phyloP scores from a whole-genome alignment of 352 stramenopile species.

The Globisporangium spiculum region DNA sequence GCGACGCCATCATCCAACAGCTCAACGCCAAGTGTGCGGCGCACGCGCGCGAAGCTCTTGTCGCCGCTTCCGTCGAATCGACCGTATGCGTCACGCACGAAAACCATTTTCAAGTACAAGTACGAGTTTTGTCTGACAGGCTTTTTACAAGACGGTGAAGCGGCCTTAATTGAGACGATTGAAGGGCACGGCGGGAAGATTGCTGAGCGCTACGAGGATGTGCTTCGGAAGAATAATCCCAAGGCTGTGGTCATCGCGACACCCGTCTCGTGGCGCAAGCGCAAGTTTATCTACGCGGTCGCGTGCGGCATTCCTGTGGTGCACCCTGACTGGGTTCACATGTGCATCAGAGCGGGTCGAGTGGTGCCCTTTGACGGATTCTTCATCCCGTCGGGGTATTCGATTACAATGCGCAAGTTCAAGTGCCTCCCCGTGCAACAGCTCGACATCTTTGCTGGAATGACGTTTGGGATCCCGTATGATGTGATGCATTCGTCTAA shows the following conservation, averaged over 20 bases:
- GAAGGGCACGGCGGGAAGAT: slow-evolving; percentile 68
- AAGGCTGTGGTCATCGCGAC: slow-evolving; percentile 77
- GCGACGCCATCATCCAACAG: neutral
- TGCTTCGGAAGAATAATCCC: slow-evolving; percentile 39
- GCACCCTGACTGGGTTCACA: slow-evolving; percentile 77
- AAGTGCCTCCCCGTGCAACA: slow-evolving; percentile 44
- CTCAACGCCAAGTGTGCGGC: slow-evolving; percentile 38
- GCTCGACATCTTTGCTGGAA: slow-evolving; percentile 58
- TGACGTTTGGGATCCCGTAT: slow-evolving; percentile 60
- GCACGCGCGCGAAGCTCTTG: slow-evolving; percentile 44
- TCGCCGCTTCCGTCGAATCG: slow-evolving; percentile 50
- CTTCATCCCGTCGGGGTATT: slow-evolving; percentile 65
- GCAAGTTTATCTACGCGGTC: slow-evolving; percentile 80
- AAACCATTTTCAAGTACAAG: slow-evolving; percentile 69
- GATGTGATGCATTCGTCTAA: slow-evolving; percentile 35
- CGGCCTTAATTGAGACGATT: slow-evolving; percentile 53
- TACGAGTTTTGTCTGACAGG: slow-evolving; percentile 78
- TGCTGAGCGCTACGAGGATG: slow-evolving; percentile 39
- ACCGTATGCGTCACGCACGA: slow-evolving; percentile 45
- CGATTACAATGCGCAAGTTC: slow-evolving; percentile 57
- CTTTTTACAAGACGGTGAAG: slow-evolving; percentile 51
- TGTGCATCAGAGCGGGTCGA: slow-evolving; percentile 45
- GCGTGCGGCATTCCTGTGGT: slow-evolving; percentile 80
- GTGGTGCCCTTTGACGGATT: slow-evolving; percentile 72
- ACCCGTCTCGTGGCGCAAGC: slow-evolving; percentile 68